Evolutionary conservation across 192 early-diverging fungal genomes (phyloP), one percentile per base, ranked within the genome.

Genomic region (Coemansia sp.): DNA sequence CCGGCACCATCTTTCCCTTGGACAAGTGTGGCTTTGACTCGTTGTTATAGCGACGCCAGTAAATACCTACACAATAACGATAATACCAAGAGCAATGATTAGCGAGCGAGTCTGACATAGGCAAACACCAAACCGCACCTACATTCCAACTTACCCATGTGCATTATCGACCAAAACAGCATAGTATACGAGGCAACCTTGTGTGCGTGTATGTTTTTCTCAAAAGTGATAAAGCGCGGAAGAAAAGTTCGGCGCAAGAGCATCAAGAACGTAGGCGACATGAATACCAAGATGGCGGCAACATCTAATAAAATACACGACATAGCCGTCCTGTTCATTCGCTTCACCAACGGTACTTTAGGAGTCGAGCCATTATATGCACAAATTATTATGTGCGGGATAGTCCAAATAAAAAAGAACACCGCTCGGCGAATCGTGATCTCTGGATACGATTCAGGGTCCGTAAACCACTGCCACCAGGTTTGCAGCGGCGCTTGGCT

Each of bases 211-310:
- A 92, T 83, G 78, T 90, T 88, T 75, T 91, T 84, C 71, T 94
- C 91, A 52, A 94, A 85, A 15, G 88, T 86, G 16, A 94, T 79
- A 46, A 90, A 81, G 6, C 75, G 66, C 57, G 86, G 85, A 29
- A 92, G 71, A n/a, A 90, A 84, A 3, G 87, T 87, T 39, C 81
- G 81, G 5, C 87, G 84, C 10, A 90, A 67, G 27, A 86, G 72
- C 13, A 77, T 71, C 62, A 92, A 74, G 33, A 89, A 76, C 18
- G 92, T 96, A 13, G 92, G 86, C 70, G 93, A 96, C 73, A 97
- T 92, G 27, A 94, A 92, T 62, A 96, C 83, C 38, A 95, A 82
- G 60, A 97, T 87, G 18, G 93, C 76, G 20, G 88, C 92, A 52
- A 89, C 57, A 43, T 89, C 87, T 46, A 91, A 74, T 62, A 79